Base-by-base conservation (phyloP, 352 stramenopile genomes). In the Pythium aquatile region DNA sequence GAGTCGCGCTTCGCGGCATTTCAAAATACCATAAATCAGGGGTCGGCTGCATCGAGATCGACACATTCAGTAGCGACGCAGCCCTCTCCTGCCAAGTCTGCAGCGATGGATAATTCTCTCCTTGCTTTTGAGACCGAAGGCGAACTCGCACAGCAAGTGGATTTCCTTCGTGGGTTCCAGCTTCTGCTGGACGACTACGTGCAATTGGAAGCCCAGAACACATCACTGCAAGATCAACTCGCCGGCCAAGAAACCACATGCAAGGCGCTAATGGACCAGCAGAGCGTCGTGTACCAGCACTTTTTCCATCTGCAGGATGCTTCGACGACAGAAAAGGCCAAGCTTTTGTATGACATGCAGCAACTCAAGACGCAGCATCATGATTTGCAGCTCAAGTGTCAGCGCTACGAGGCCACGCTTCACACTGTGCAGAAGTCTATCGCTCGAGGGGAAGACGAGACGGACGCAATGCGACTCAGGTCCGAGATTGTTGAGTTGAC, bases 261-360 rank as follows among this genome's bases (percentile, higher is more conserved):
- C 51, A 69, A 78, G 51, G 74, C 77, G 1, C 58, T 88, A 5
- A 83, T 83, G 73, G 85, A 94, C 55, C 81, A 94, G 47, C 81
- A 94, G 52, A 85, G 73, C 5, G 39, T 94, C 2, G 58, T 91
- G 40, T 92, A 92, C 48, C 73, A 85, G 55, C 84, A 91, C 52
- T 84, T 88, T 29, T 85, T 90, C 58, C 71, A 88, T 57, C 71
- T 88, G 56, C 79, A 88, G 44, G 47, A 78, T 24, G 66, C 81
- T 33, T 60, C 70, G 3, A 75, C 71, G 29, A 70, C 75, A 24
- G 77, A 83, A 16, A 75, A 79, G 35, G 59, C 56, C 1, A 63
- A 66, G 39, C 48, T 80, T 14, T 71, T 72, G 8, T 66, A 68
- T 14, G 76, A 85, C 11, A 58, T 84, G 54, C 63, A 83, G n/a